Conservation (phyloP, 2,329 filamentous ascomycete genomes). For the Alternaria postmessia region DNA sequence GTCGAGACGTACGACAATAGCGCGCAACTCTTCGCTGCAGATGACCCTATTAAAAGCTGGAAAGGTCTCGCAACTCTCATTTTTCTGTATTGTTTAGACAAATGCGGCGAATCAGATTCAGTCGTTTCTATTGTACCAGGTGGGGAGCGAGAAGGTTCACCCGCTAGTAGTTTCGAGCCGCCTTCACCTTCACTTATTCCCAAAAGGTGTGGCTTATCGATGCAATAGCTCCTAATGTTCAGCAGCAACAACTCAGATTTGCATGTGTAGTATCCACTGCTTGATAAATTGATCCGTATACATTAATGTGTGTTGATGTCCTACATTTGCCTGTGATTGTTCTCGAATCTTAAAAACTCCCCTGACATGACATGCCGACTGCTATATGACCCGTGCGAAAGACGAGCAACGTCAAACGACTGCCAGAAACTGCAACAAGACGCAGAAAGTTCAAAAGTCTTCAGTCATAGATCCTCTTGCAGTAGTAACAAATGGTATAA, state of each 20-base stretch:
- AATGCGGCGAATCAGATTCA: not conserved
- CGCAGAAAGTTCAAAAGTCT: not conserved
- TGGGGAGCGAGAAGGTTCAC: not conserved
- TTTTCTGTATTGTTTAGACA: not conserved
- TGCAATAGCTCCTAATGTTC: not conserved
- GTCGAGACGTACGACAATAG: slow-evolving; percentile 8
- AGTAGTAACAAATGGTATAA: slow-evolving; percentile 14
- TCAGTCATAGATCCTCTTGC: not conserved
- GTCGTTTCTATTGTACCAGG: not conserved
- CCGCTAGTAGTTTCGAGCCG: slow-evolving; percentile 1
- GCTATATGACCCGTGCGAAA: not conserved
- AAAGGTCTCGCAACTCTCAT: not conserved
- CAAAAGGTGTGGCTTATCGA: not conserved
- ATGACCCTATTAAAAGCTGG: not conserved
- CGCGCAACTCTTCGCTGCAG: not conserved
- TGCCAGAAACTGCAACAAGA: not conserved
- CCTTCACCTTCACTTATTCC: slow-evolving; percentile 4
- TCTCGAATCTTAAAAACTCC: not conserved
- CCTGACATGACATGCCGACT: slow-evolving; percentile 1
- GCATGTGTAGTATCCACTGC: not conserved
- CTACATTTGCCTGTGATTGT: slow-evolving; percentile 1
- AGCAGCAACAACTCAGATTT: not conserved
- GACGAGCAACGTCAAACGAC: not conserved
- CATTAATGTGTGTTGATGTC: not conserved
- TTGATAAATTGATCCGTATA: not conserved